Base-by-base conservation (phyloP, 352 stramenopile species). In the Phytophthora cactorum region DNA sequence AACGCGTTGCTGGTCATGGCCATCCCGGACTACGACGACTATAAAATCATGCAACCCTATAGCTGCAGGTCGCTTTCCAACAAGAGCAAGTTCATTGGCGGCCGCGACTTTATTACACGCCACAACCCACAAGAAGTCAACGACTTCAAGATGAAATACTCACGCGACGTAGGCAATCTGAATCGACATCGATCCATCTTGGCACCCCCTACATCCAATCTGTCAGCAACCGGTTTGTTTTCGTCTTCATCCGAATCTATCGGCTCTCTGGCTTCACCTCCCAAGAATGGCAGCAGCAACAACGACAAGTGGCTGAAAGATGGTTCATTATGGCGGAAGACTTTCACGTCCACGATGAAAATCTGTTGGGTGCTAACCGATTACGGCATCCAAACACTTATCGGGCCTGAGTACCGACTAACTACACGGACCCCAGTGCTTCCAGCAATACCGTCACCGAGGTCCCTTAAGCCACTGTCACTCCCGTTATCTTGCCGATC, bases 141-240 rank as follows among this genome's bases (percentile, higher is more conserved):
- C 25, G 84, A 88, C 34, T 91, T 92, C 65, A 92, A 92, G 71
- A 88, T 82, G 67, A 74, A 90, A 60, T 91, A 87, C 45, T 92
- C 84, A 12, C 82, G 84, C 3, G 80, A 92, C 32, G 61, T 91
- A 2, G 84, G 84, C 28, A 91, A 87, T 43, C 61, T 92, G 6
- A 85, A 81, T 51, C 76, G 84, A 5, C 80, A 92, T 27, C 80
- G 80, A 41, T 54, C 47, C 28, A 54, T 54, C 28, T 28, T 54
- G 47, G 47, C 47, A 54, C 45, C 45, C 25, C 17, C 45, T 31
- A 61, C 44, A 2, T 58, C 74, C 3, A 64, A 66, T 15, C 34
- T 78, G 5, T 61, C 61, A 17, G 68, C 75, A 2, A 72, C 59
- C 2, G 58, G 61, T 3, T 50, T 90, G 3, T 44, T 84, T 44